Base-by-base conservation (phyloP, 495 filamentous ascomycete species). In the Penicillium desertorum region DNA sequence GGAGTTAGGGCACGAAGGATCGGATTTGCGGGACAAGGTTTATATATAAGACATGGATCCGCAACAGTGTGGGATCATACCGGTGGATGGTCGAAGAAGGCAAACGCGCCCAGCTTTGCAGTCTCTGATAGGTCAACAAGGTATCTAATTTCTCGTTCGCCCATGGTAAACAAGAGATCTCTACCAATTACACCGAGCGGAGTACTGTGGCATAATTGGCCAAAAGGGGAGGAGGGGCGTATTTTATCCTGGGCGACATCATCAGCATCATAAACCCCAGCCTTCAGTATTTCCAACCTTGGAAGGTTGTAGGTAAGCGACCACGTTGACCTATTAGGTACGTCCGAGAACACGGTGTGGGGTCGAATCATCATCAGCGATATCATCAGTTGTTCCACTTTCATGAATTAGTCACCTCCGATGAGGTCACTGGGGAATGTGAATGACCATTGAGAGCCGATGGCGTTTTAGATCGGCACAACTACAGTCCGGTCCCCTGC, bases 371-470 rank as follows among this genome's bases (percentile, higher is more conserved):
- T 44, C 56, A 60, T 59, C 60, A 59, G 49, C 47, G 42, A 54
- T 52, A 56, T 51, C 44, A 62, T 62, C 56, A 61, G 22, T 58
- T 30, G 65, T 23, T 61, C 60, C 64, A 29, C 27, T 29, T 29
- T 49, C 25, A 45, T 32, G 45, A 49, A 62, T 55, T 54, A 63
- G 45, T 57, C 53, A 45, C 23, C 56, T 50, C 61, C 60, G 56
- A 71, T 75, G 72, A 73, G 69, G 68, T 75, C 70, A 75, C 70
- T 59, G 56, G 57, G 62, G 60, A 68, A 68, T 68, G 63, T 43
- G 23, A 53, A 49, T 60, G 62, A 58, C 50, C 46, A 58, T 49
- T 42, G 27, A 42, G 41, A 43, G 44, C 10, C 30, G 39, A 43
- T 49, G 56, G 45, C 59, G 56, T 41, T 46, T 37, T 56, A 39